Base-by-base conservation (phyloP, 192 early-diverging fungal genomes). In the Podila horticola region DNA sequence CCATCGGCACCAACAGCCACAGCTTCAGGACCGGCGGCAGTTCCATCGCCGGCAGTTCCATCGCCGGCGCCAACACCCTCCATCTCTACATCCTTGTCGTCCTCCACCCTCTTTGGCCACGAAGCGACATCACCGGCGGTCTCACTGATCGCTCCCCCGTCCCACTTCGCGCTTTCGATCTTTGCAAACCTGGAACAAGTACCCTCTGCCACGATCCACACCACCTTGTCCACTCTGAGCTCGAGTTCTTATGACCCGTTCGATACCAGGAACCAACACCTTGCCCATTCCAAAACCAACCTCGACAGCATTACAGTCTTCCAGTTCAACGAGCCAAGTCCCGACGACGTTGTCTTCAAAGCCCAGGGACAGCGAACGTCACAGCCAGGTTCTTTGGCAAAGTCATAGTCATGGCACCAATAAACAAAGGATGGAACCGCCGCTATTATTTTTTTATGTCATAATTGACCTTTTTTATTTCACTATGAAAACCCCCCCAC, bases 311-410 rank as follows among this genome's bases (percentile, higher is more conserved):
- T 55, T 11, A 59, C 30, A 24, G 48, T 69, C 8, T 97, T 96
- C 84, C 69, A 66, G 12, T 96, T 97, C 83, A 86, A 92, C 61
- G 86, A 86, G 10, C 95, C 94, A 20, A 96, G 96, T 76, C 95
- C 96, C 10, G 95, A 96, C 73, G 94, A 96, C 82, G 73, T 86
- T 45, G 94, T 95, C 13, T 74, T 89, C 34, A 84, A 83, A 34
- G 93, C 94, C 1, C 89, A 90, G 62, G 79, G 85, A 52, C 67
- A 84, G 20, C 87, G 86, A 34, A 29, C 67, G 8, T 24, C 24
- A 9, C 52, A 7, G 4, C 6, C 24, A 24, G 24, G 52, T 10
- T 55, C 52, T 55, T 55, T 26, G 20, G 52, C 24, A 1, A 55
- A 55, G 52, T 55, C n/a, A 26, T 55, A 55, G 11, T 55, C 20